A percentile compares a stretch with the other conserved stretches of the same genome.
phyloP scores from a whole-genome alignment of 2,329 filamentous ascomycete genomes.

The Hypoxylon sp. region DNA sequence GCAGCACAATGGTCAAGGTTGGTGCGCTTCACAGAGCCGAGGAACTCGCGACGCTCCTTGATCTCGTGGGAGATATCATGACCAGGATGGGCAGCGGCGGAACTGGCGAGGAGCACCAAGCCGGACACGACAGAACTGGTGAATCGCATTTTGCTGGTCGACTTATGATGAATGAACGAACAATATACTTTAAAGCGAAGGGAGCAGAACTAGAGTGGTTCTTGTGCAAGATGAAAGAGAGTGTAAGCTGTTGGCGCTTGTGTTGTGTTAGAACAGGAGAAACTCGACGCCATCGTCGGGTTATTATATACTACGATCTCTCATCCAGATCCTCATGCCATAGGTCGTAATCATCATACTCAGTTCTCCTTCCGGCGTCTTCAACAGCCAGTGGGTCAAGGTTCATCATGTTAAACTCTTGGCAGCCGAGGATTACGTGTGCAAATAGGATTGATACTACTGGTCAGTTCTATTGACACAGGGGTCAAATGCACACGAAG shows the following conservation, averaged over 20 bases:
- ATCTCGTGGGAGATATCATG: slow-evolving; percentile 65
- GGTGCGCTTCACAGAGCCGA: slow-evolving; percentile 58
- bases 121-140: slow-evolving; percentile 41
- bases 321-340: slow-evolving; percentile 2
- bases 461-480: slow-evolving; percentile 8
- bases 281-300: slow-evolving; percentile 8
- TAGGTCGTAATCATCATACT: slow-evolving; percentile 1
- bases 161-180: slow-evolving; percentile 14
- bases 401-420: slow-evolving; percentile 40
- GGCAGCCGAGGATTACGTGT: slow-evolving; percentile 39
- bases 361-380: neutral
- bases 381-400: slow-evolving; percentile 28
- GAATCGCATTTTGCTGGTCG: slow-evolving; percentile 49
- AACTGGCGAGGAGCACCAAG: slow-evolving; percentile 44
- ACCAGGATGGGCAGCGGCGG: slow-evolving; percentile 61
- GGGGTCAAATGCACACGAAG: neutral
- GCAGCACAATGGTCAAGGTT: slow-evolving; percentile 63
- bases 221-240: slow-evolving; percentile 17
- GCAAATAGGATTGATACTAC: slow-evolving; percentile 18
- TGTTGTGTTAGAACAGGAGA: slow-evolving; percentile 10
- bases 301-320: slow-evolving; percentile 23
- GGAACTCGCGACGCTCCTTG: slow-evolving; percentile 64
- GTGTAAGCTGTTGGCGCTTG: slow-evolving; percentile 20
- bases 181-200: slow-evolving; percentile 8
- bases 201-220: slow-evolving; percentile 12